A percentile compares a stretch with the other conserved stretches of the same genome.
phyloP scores from a whole-genome alignment of 768 basidiomycete species.

The Tylopilus balloui region DNA sequence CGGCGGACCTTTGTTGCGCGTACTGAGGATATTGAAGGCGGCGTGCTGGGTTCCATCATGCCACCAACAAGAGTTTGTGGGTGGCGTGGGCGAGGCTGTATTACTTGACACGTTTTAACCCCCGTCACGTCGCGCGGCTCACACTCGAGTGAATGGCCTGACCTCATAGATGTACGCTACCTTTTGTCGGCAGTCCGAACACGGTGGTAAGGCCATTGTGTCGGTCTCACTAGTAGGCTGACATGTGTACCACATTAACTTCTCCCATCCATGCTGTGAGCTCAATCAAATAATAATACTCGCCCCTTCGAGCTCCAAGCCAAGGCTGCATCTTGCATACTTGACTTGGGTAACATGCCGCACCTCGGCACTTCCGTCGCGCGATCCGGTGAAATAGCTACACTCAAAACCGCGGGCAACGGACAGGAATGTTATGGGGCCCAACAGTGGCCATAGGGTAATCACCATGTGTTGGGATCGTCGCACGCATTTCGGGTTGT shows the following conservation, averaged over 20 bases:
- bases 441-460: background rate
- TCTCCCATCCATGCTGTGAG: no score
- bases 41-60: constrained; percentile 16
- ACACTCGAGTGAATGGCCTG: no score
- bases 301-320: no score
- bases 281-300: background rate
- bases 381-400: background rate
- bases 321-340: background rate
- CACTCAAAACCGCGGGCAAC: background rate
- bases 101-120: background rate
- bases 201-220: no score
- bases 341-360: background rate
- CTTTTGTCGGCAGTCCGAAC: background rate
- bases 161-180: background rate
- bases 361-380: background rate
- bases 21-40: constrained; percentile 20
- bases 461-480: background rate
- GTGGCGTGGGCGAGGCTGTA: background rate
- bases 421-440: background rate
- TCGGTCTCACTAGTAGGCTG: background rate
- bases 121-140: no score
- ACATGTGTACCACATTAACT: background rate
- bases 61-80: no score
- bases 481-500: background rate
- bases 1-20: constrained; percentile 42